These are phyloP conservation scores for Auxenochlorella pyrenoidosa DNA, from an alignment of 139 green algal species.

Conservation along the genomic window DNA sequence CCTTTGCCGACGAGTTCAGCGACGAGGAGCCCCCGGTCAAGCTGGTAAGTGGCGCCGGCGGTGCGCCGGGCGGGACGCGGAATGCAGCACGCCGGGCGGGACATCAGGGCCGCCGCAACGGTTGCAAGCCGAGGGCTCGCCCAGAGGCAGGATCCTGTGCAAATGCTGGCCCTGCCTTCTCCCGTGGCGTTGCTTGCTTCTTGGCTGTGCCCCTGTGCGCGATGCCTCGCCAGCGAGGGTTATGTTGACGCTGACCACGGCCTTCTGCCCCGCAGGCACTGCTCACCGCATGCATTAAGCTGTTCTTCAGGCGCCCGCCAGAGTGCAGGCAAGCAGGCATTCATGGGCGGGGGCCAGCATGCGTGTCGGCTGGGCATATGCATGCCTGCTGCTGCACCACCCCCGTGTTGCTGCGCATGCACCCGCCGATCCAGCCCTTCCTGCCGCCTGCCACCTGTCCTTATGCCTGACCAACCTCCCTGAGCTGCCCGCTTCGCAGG, in stretches of 20 bases:
- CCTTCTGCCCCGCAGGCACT: constrained; percentile 58
- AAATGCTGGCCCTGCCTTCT: too few species aligned
- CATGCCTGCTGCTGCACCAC: too few species aligned
- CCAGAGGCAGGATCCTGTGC: too few species aligned
- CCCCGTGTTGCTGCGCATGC: too few species aligned
- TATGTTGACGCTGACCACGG: not conserved
- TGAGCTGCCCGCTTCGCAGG: not conserved
- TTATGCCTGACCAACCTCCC: not conserved
- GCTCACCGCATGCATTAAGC: constrained; percentile 81
- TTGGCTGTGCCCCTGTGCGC: too few species aligned
- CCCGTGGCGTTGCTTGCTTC: too few species aligned
- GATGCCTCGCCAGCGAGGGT: too few species aligned
- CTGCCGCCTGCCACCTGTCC: too few species aligned
- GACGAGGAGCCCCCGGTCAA: constrained; percentile 66
- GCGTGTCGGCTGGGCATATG: too few species aligned
- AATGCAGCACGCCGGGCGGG: not conserved
- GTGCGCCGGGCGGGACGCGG: not conserved
- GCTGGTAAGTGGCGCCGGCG: constrained; percentile 42
- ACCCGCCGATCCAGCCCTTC: too few species aligned
- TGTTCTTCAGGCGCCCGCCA: constrained; percentile 92
- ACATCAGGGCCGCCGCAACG: too few species aligned
- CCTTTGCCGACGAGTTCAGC: constrained; percentile 64
- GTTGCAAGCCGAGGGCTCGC: too few species aligned
- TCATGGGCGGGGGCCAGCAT: not conserved
- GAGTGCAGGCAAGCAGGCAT: constrained; percentile 66